A percentile compares a stretch with the other conserved stretches of the same genome.
Conservation (phyloP, 2,329 filamentous ascomycete species). For the Fusarium denticulatum region DNA sequence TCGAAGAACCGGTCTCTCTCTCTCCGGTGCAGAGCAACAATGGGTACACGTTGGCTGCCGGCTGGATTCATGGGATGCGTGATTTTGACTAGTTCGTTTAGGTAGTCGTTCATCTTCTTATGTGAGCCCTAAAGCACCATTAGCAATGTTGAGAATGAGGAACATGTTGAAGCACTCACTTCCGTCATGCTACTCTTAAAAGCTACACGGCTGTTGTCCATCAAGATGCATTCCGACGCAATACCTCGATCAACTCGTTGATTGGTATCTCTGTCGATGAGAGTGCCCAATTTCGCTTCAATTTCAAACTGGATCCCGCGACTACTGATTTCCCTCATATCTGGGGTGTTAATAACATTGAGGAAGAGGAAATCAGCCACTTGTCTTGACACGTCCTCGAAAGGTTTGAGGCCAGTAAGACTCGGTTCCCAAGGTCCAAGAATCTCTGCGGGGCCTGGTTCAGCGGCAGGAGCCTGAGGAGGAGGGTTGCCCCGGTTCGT, state of each 20-base stretch:
- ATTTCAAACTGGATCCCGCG: conserved; percentile 85
- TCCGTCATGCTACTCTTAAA: conserved; percentile 94
- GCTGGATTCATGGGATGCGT: conserved; percentile 65
- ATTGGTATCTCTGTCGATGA: conserved; percentile 78
- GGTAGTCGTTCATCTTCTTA: conserved; percentile 81
- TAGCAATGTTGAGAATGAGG: conserved; percentile 9
- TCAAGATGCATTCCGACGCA: conserved; percentile 75
- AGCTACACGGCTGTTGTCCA: conserved; percentile 66
- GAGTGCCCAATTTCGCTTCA: conserved; percentile 89
- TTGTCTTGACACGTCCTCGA: conserved; percentile 77
- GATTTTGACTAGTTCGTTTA: conserved; percentile 75
- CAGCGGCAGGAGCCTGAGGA: conserved; percentile 32
- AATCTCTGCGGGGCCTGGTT: conserved; percentile 48
- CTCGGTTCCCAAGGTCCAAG: conserved; percentile 72
- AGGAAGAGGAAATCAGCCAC: conserved; percentile 85
- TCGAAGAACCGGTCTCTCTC: conserved; percentile 89
- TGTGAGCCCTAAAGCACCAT: conserved; percentile 73
- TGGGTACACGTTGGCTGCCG: conserved; percentile 62
- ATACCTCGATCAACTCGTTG: conserved; percentile 75
- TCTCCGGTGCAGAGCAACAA: conserved; percentile 83
- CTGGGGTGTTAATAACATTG: conserved; percentile 73
- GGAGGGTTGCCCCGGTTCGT: conserved; percentile 37
- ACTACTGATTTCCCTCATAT: conserved; percentile 70
- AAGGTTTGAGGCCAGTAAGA: conserved; percentile 75
- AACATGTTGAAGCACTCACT: conserved; percentile 59